A percentile compares a stretch with the other conserved stretches of the same genome.
phyloP scores from a whole-genome alignment of 768 basidiomycete species.

The Boletus sp. region DNA sequence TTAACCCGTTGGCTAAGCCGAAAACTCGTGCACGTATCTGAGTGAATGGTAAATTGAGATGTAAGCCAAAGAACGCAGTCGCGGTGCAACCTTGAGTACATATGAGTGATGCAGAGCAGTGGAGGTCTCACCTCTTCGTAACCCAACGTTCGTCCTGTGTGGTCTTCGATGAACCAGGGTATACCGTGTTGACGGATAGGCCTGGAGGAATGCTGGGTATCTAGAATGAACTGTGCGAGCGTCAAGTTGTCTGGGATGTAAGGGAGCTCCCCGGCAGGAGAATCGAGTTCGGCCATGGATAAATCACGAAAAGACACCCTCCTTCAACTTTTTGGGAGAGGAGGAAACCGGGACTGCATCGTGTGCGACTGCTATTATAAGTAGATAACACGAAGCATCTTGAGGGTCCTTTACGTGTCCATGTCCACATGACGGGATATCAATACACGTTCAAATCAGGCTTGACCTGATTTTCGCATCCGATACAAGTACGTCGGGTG shows the following conservation, averaged over 20 bases:
- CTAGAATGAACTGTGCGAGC: slow-evolving; percentile 37
- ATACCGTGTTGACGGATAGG: slow-evolving; percentile 22
- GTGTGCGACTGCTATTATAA: too few relatives aligned
- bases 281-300: slow-evolving; percentile 28
- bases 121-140: slow-evolving; percentile 34
- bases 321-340: background rate
- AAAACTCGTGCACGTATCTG: slow-evolving; percentile 36
- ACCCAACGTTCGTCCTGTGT: slow-evolving; percentile 33
- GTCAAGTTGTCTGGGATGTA: slow-evolving; percentile 38
- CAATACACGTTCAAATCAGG: too few relatives aligned
- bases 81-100: background rate
- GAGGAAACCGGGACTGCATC: background rate
- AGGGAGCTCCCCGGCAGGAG: slow-evolving; percentile 30
- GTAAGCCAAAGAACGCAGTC: background rate
- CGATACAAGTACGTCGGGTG: background rate
- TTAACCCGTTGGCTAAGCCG: slow-evolving; percentile 39
- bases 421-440: background rate
- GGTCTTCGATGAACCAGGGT: slow-evolving; percentile 44
- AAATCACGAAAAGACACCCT: too few relatives aligned
- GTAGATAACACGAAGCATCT: too few relatives aligned
- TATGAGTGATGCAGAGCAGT: background rate
- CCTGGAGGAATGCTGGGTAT: slow-evolving; percentile 31
- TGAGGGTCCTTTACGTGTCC: background rate
- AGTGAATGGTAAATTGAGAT: background rate
- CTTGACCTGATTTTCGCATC: background rate